Evolutionary conservation across 2,329 filamentous ascomycete species (phyloP), one percentile per base, ranked within the genome.

Genomic region (Penicillium freii): DNA sequence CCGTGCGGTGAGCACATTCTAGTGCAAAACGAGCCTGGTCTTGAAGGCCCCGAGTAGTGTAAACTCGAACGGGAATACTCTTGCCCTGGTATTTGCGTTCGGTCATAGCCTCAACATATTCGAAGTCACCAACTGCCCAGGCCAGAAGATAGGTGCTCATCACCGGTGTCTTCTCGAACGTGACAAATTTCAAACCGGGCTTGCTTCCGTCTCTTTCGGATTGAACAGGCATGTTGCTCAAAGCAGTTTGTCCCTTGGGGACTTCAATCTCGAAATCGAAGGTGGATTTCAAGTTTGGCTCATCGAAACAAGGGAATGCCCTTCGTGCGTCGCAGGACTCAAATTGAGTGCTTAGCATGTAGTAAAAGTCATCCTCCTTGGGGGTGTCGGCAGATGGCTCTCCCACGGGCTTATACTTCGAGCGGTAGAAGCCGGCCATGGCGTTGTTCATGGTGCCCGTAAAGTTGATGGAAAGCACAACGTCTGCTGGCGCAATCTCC

Each of bases 291-390:
- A 97, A 83, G 70, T 96, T 96, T 42, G 94, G 94, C 79, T 99
- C 94, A 71, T 99, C 94, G 71, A 97, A 97, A 79, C 94, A 99
- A 47, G 94, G 94, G 78, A 99, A 97, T 9, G 94, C 93, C 65
- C 92, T 84, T 63, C 94, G 88, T 60, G 94, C 94, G 77, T 99
- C 94, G 70, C 92, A 96, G 45, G 92, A 89, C 80, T 99, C 94
- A 71, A 99, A 99, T 74, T 99, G 94, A 48, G 94, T 99, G 80
- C 91, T 96, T 75, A 96, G 81, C 90, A 93, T 92, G 66, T 78
- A 86, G 71, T 86, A 80, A 66, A 83, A 80, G 54, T 86, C 83
- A 47, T 79, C 81, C 57, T 86, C 91, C 70, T 82, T 88, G 29
- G 92, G 90, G 1, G 96, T 92, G 13, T 90, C 92, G 42, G 87